Conservation (phyloP, 495 filamentous ascomycete genomes). For the Aspergillus conjunctus region DNA sequence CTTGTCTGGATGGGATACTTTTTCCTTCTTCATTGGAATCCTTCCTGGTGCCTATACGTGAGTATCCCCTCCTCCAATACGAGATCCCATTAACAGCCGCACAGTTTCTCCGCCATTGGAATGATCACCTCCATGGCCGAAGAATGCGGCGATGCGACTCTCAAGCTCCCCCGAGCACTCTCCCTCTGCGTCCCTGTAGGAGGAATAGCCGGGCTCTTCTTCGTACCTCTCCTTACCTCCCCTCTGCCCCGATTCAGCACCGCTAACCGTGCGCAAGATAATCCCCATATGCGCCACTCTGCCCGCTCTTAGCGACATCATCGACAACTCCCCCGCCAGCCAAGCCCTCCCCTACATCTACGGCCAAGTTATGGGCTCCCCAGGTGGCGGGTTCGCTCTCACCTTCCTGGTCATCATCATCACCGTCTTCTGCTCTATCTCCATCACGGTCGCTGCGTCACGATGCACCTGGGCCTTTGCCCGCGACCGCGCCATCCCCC, state of each 20-base stretch:
- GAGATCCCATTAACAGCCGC: not conserved
- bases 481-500: slow-evolving; percentile 53
- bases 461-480: slow-evolving; percentile 64
- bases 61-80: not conserved
- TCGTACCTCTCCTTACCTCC: not conserved
- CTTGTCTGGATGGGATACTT: slow-evolving; percentile 47
- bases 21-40: slow-evolving; percentile 55
- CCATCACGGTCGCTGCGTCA: slow-evolving; percentile 61
- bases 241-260: not conserved
- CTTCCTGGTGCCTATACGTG: slow-evolving; percentile 50
- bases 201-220: slow-evolving; percentile 28
- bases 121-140: slow-evolving; percentile 58
- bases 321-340: slow-evolving; percentile 34
- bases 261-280: slow-evolving; percentile 21
- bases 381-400: slow-evolving; percentile 51
- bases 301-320: slow-evolving; percentile 47
- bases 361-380: slow-evolving; percentile 47
- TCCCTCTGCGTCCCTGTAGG: slow-evolving; percentile 39
- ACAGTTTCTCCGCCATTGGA: slow-evolving; percentile 49
- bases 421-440: slow-evolving; percentile 62
- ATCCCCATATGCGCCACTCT: slow-evolving; percentile 48
- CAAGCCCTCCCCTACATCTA: slow-evolving; percentile 28
- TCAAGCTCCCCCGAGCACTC: slow-evolving; percentile 51
- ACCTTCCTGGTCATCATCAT: slow-evolving; percentile 61
- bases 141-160: slow-evolving; percentile 46